phyloP scores from a whole-genome alignment of 371 early-diverging fungal genomes.

The Gilbertella persicaria region DNA sequence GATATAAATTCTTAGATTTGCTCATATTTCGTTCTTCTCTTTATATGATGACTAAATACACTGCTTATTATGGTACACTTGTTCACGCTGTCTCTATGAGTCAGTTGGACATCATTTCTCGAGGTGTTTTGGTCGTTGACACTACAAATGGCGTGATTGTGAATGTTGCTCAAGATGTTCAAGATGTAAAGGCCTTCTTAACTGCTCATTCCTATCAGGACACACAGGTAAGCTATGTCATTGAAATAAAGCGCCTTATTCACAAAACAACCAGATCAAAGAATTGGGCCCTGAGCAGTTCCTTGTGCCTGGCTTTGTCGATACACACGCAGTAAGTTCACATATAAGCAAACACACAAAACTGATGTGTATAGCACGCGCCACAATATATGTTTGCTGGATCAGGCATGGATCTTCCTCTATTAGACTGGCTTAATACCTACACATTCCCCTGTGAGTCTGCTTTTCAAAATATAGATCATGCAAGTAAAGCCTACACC shows the following conservation, averaged over 20 bases:
- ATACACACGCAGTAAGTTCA: conserved; percentile 79
- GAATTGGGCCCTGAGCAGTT: conserved; percentile 61
- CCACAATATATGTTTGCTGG: conserved; percentile 91
- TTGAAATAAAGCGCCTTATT: neutral
- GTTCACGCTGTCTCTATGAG: conserved; percentile 66
- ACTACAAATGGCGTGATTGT: conserved; percentile 55
- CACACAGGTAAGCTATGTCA: conserved; percentile 22
- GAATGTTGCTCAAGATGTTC: conserved; percentile 46
- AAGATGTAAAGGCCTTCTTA: conserved; percentile 29
- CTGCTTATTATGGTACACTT: conserved; percentile 66
- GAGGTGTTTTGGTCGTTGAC: conserved; percentile 61
- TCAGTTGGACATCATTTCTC: conserved; percentile 56
- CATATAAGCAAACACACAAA: neutral
- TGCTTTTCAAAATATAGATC: conserved; percentile 58
- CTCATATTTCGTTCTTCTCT: neutral
- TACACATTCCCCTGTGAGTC: conserved; percentile 88
- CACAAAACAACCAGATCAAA: conserved; percentile 32
- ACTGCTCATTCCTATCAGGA: conserved; percentile 6
- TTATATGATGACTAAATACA: conserved; percentile 3
- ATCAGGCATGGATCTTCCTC: conserved; percentile 85
- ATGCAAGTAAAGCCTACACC: conserved; percentile 69
- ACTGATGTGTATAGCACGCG: conserved; percentile 66
- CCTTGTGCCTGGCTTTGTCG: conserved; percentile 86
- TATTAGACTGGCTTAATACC: conserved; percentile 85
- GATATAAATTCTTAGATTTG: too few species aligned